Base-by-base conservation (phyloP, 345 rosid genomes). In the Passiflora organensis region DNA sequence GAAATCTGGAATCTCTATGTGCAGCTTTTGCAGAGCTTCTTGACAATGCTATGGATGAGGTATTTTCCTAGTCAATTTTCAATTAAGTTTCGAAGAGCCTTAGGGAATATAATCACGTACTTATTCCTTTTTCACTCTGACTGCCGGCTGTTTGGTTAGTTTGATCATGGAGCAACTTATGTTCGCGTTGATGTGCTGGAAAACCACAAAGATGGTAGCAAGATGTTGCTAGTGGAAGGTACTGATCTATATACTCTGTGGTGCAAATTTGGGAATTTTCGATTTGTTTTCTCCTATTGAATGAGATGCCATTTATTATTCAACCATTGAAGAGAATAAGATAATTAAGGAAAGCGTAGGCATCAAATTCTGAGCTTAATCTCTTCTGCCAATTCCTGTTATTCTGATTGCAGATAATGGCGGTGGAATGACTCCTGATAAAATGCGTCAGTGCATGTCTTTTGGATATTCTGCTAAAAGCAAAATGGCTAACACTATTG, bases 1-100 rank as follows among this genome's bases (percentile, higher is more conserved):
- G 18, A 25, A 1, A n/a, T 51, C 6, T 53, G 23, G 38, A 12
- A 55, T 51, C 44, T 5, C 14, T 14, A 25, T 54, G 10, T 66
- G 69, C 80, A 86, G 96, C 97, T 50, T 82, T 83, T 62, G 97
- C 97, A 2, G 97, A 91, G 63, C 97, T 91, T 67, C 59, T 91
- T 46, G 97, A 87, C 58, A 91, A 91, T 49, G 66, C 90, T 1
- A 64, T 91, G 72, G 97, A 91, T 48, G 97, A 87, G 91, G 97
- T 87, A 66, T 4, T 58, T 41, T 48, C 11, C 19, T 19, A 41
- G 6, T 45, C 8, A 28, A 8, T 28, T 28, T 28, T 28, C 34
- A 28, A 28, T 8, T 28, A 28, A 28, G 34, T 28, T 28, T 8
- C 3, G 8, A 28, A 28, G 34, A 2, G 34, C 8, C 8, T 3